Percentiles rank a stretch among this genome's conserved stretches.
Evolutionary conservation across 2,329 filamentous ascomycete species (phyloP).

Genomic region (Fragosphaeria purpurea): DNA sequence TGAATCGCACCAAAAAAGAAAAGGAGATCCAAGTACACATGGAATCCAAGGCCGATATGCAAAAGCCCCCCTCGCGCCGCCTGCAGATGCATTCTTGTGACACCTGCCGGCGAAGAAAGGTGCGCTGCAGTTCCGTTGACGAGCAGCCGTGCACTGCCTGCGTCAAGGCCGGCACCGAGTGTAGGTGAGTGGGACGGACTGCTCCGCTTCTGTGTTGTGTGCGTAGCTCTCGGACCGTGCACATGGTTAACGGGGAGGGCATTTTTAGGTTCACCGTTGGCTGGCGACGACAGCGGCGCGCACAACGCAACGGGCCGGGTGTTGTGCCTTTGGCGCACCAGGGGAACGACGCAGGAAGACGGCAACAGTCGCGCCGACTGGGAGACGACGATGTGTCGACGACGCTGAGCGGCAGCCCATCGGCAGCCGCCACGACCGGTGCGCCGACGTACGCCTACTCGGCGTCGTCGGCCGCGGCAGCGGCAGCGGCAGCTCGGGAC

Average conservation of each 20-base stretch:
- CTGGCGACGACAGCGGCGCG: constrained; percentile 1
- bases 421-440: neutral
- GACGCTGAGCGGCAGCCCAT: neutral
- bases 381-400: neutral
- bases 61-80: neutral
- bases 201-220: no score
- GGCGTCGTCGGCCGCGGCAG: no score
- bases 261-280: constrained; percentile 1
- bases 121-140: constrained; percentile 6
- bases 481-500: neutral
- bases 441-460: neutral
- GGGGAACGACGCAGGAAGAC: no score
- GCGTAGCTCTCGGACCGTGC: no score
- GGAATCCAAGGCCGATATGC: neutral
- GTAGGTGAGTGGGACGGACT: neutral
- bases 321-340: no score
- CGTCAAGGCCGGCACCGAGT: constrained; percentile 1
- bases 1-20: no score
- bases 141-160: constrained; percentile 8
- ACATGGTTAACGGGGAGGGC: no score
- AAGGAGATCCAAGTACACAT: no score
- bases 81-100: constrained; percentile 11
- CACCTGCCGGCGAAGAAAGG: constrained; percentile 7
- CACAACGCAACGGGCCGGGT: no score
- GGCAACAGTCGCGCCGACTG: no score